Base-by-base conservation (phyloP, 129 eudicot species). In the carrot (Daucus carota) region DNA sequence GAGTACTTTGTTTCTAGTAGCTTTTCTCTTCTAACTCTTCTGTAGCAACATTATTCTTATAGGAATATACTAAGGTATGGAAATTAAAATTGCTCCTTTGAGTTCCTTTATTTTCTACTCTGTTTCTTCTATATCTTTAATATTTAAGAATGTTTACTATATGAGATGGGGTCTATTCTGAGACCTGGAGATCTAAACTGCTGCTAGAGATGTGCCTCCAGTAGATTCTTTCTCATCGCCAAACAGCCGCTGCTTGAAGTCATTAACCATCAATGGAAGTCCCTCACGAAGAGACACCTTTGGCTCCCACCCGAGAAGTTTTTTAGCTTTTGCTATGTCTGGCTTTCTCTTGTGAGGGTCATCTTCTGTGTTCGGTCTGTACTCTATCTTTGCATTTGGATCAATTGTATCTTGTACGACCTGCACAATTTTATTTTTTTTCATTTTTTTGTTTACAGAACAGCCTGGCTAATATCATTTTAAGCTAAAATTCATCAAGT, bases 311-410 rank as follows among this genome's bases (percentile, higher is more conserved):
- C 90, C 92, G 6, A 92, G 92, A 41, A 89, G 91, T 70, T 83
- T 82, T 41, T 84, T 92, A 9, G 96, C 97, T 80, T 75, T 89
- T 10, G 91, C 76, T 78, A 92, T 89, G 80, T 92, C 96, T 1
- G 97, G 97, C 82, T 92, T 92, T 77, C 97, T 87, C 85, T 87
- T 87, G 87, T 92, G 97, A 7, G 97, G 97, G 52, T 92, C 97
- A 65, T 92, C 97, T 54, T 89, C 95, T 22, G 97, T 91, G 85
- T 91, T 91, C 46, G 87, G 87, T 77, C 90, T 83, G 82, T 87
- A 92, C 70, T 87, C 96, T 78, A 89, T 89, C 77, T 79, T 87
- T 65, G 97, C 97, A 80, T 83, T 89, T 69, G 87, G 81, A 77
- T 92, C 97, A 40, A 92, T 86, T 28, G 89, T 80, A 50, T 92